Base-by-base conservation (phyloP, 2,329 filamentous ascomycete species). In the Xylaria multiplex region DNA sequence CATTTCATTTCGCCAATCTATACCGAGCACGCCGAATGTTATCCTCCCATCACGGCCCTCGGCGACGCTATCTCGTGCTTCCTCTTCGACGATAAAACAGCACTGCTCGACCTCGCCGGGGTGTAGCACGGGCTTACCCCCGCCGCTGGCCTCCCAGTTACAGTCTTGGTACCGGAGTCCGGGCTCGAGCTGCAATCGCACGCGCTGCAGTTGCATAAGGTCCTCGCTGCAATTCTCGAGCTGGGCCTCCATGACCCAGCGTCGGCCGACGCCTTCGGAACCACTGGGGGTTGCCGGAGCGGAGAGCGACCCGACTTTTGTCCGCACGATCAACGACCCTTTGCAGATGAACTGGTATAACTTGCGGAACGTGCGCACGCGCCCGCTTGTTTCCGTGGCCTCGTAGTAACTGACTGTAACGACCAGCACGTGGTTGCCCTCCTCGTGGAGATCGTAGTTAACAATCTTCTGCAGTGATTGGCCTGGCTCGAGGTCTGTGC, bases 281-380 rank as follows among this genome's bases (percentile, higher is more conserved):
- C 43, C n/a, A 19, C n/a, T 45, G 27, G 24, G 22, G 24, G 70
- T 57, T 77, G 80, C 42, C 11, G 80, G 73, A 2, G 81, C 77
- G 48, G 84, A 75, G 62, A 93, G 76, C 58, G 89, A 85, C 3
- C 91, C 92, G 2, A 93, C 88, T 78, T 98, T 99, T 0, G 95
- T 97, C 69, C 95, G 85, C 65, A 99, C 95, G 69, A 94, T 93
- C 71, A 99, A 83, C 66, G 93, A 91, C 45, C 93, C 89, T 81
- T 97, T 95, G 76, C 94, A 96, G 62, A 96, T 90, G 76, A 99
- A 99, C 78, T 98, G 96, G 79, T 98, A 99, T 66, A 99, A 82
- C 81, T 98, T 98, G 71, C 95, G 85, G 77, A 98, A 98, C 9
- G 93, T 97, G 66, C 96, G 85, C 43, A 92, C 90, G 56, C 93